Conservation (phyloP, 176 grass and related monocot species). For the Avena sativa region DNA sequence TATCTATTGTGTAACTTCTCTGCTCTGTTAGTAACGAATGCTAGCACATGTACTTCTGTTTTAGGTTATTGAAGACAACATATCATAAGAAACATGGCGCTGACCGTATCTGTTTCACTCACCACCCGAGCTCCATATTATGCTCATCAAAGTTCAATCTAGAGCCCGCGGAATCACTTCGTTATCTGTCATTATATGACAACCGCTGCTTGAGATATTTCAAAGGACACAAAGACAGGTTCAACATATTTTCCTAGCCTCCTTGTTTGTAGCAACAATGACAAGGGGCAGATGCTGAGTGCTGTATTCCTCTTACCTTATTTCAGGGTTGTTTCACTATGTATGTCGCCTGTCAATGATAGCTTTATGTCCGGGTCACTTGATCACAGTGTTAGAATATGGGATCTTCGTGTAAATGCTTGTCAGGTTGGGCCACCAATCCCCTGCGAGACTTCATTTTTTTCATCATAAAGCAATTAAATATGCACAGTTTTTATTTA, state of each 20-base stretch:
- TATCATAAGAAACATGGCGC: conserved; percentile 97
- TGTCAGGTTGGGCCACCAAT: conserved; percentile 75
- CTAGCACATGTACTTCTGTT: conserved; percentile 29
- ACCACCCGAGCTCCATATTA: conserved; percentile 94
- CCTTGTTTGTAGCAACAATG: conserved; percentile 21
- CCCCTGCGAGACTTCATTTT: conserved; percentile 24
- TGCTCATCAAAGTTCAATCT: conserved; percentile 90
- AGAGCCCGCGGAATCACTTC: conserved; percentile 78
- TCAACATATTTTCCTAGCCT: neutral
- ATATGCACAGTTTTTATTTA: conserved; percentile 35
- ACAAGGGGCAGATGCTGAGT: conserved; percentile 17
- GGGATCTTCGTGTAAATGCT: conserved; percentile 99
- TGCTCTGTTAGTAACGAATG: conserved; percentile 23
- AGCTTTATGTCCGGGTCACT: conserved; percentile 98
- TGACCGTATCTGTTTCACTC: conserved; percentile 88
- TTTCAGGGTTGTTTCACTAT: conserved; percentile 85
- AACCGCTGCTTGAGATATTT: conserved; percentile 98
- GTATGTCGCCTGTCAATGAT: conserved; percentile 95
- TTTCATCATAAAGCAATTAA: conserved; percentile 3
- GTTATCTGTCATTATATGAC: conserved; percentile 93
- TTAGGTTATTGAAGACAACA: conserved; percentile 87
- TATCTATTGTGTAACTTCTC: neutral
- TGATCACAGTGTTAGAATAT: conserved; percentile 95
- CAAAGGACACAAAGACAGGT: conserved; percentile 99
- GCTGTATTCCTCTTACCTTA: conserved; percentile 14